Evolutionary conservation across 805 yeast species (phyloP), one percentile per base, ranked within the genome.

Genomic region (Metschnikowia lunata): DNA sequence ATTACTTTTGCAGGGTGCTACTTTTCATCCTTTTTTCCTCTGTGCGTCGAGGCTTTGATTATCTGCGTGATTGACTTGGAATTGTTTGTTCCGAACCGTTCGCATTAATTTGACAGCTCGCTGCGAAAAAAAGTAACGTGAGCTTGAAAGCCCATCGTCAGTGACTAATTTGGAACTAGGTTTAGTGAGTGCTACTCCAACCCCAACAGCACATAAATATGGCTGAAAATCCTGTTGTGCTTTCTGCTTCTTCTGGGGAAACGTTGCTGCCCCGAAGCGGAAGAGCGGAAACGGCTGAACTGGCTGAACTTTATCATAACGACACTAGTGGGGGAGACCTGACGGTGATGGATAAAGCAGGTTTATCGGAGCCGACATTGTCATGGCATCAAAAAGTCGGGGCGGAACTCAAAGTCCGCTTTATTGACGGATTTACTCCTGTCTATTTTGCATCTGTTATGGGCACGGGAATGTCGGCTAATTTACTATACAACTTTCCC

Each of bases 401-500:
- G 26, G 40, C 23, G 4, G 41, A 43, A 12, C 7, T 53, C 30
- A 41, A 40, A 30, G 34, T 29, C n/a, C 31, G 42, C 11, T 50
- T 65, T 18, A 42, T 64, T 18, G 38, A 47, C 23, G 58, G 57
- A 15, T 68, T 66, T 46, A 36, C 59, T 9, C 85, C 88, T 1
- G 70, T 71, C 7, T 82, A 82, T 74, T 88, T 82, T 63, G 83
- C 85, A 26, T 71, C 80, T 39, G 76, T 82, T n/a, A 89, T 89
- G 96, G 96, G 95, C 1, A 76, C 83, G 3, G 96, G 96, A 1
- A 85, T 88, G 33, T 67, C 87, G 1, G 68, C 86, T 4, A 60
- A 76, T 32, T 66, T 87, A 4, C 67, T 89, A 31, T 75, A 79
- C 60, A 60, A 69, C 30, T 88, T 83, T 59, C 88, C 96, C 0